A percentile compares a stretch with the other conserved stretches of the same genome.
phyloP scores from a whole-genome alignment of 805 yeast species.

The Starmerella bombi region DNA sequence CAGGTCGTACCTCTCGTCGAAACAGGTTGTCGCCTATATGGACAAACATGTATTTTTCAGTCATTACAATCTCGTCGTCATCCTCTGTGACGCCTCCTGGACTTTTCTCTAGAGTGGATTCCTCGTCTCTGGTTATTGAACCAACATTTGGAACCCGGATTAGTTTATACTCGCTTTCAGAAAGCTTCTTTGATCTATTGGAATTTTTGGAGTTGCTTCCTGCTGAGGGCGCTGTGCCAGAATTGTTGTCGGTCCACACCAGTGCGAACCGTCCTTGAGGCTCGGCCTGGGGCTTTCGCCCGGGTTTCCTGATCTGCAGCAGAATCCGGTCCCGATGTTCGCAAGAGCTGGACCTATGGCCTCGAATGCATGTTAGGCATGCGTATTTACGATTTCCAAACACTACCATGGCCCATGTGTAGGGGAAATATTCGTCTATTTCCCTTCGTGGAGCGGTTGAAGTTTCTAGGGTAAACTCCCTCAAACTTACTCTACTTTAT shows the following conservation, averaged over 20 bases:
- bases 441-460: too few relatives aligned
- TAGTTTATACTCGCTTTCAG: constrained; percentile 2
- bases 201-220: not conserved
- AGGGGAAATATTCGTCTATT: not conserved
- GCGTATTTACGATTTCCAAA: constrained; percentile 21
- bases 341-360: constrained; percentile 83
- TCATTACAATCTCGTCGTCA: constrained; percentile 16
- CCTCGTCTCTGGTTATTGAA: too few relatives aligned
- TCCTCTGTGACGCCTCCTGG: too few relatives aligned
- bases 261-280: constrained; percentile 11
- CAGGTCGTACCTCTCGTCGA: constrained; percentile 20
- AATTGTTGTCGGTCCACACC: constrained; percentile 7
- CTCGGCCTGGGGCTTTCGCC: constrained; percentile 39
- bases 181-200: not conserved
- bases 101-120: too few relatives aligned
- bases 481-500: too few relatives aligned
- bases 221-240: not conserved
- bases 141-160: constrained; percentile 2
- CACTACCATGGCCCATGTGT: constrained; percentile 12
- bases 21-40: constrained; percentile 28
- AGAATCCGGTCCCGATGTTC: constrained; percentile 67
- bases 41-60: constrained; percentile 23
- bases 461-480: too few relatives aligned
- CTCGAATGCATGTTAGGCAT: constrained; percentile 55
- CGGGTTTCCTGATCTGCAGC: constrained; percentile 78